A percentile compares a stretch with the other conserved stretches of the same genome.
Evolutionary conservation across 257 asterid species (phyloP).

Genomic region (Mentha longifolia): DNA sequence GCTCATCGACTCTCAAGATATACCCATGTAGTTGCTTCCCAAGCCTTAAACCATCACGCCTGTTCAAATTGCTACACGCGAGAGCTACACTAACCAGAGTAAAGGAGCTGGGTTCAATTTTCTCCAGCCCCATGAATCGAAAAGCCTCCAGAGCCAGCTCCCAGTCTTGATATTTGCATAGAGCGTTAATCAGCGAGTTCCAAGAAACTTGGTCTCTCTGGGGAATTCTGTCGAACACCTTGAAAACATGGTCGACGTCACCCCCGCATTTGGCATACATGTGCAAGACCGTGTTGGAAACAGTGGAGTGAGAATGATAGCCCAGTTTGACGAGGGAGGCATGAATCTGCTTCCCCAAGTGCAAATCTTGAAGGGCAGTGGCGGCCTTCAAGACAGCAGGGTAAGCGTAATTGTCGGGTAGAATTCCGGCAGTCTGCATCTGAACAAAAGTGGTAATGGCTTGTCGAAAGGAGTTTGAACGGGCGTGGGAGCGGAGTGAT

Average conservation of each 20-base stretch:
- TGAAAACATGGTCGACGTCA: slow-evolving; percentile 48
- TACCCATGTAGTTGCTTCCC: slow-evolving; percentile 85
- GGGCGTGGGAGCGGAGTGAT: slow-evolving; percentile 63
- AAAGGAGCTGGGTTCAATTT: slow-evolving; percentile 69
- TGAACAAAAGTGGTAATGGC: slow-evolving; percentile 66
- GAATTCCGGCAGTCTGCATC: slow-evolving; percentile 62
- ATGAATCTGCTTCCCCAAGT: slow-evolving; percentile 71
- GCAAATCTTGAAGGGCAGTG: slow-evolving; percentile 67
- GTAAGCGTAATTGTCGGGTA: slow-evolving; percentile 75
- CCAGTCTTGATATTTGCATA: slow-evolving; percentile 77
- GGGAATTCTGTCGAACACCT: slow-evolving; percentile 77
- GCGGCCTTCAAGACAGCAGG: slow-evolving; percentile 78
- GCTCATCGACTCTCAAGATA: slow-evolving; percentile 58
- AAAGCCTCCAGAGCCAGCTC: slow-evolving; percentile 70
- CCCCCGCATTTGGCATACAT: slow-evolving; percentile 64
- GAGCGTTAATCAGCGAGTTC: slow-evolving; percentile 76
- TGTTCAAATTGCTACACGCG: slow-evolving; percentile 72
- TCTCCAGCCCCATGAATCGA: slow-evolving; percentile 63
- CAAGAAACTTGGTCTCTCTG: slow-evolving; percentile 83
- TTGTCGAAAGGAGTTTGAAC: slow-evolving; percentile 57
- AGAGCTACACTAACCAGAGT: slow-evolving; percentile 74
- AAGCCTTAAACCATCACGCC: slow-evolving; percentile 62
- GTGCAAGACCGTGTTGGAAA: slow-evolving; percentile 71
- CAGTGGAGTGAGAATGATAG: slow-evolving; percentile 60
- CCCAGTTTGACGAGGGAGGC: slow-evolving; percentile 61